Conservation (phyloP, 352 stramenopile genomes). For the Globisporangium megalacanthum region DNA sequence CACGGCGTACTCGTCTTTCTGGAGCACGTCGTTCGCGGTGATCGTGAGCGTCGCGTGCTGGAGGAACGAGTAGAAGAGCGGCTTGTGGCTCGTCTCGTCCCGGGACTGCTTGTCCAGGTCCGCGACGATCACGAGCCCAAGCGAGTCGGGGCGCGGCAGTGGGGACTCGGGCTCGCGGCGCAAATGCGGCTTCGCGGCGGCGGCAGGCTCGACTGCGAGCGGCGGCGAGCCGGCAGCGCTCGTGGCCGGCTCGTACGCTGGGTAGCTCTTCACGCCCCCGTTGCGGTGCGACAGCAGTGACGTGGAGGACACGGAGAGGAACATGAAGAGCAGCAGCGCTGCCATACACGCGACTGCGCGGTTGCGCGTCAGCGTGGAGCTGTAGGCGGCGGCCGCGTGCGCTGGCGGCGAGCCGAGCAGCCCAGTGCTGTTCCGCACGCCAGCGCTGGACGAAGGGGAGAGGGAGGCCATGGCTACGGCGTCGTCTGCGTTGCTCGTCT, state of each 20-base stretch:
- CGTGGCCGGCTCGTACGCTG: slow-evolving; percentile 10
- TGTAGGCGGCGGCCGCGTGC: slow-evolving; percentile 19
- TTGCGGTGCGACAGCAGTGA: slow-evolving; percentile 23
- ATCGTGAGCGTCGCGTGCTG: slow-evolving; percentile 88
- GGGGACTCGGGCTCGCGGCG: slow-evolving; percentile 23
- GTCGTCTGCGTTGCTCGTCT: slow-evolving; percentile 63
- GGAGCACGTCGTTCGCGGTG: slow-evolving; percentile 27
- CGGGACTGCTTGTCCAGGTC: slow-evolving; percentile 95
- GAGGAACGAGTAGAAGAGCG: slow-evolving; percentile 88
- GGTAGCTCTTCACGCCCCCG: slow-evolving; percentile 12
- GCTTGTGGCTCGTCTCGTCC: slow-evolving; percentile 85
- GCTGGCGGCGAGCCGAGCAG: slow-evolving; percentile 23
- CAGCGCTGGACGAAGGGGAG: slow-evolving; percentile 23
- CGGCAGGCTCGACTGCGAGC: slow-evolving; percentile 8
- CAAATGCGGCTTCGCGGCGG: slow-evolving; percentile 16
- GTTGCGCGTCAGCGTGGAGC: slow-evolving; percentile 40
- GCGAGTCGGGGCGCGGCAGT: slow-evolving; percentile 52
- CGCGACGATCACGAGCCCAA: slow-evolving; percentile 91
- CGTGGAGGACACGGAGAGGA: slow-evolving; percentile 56
- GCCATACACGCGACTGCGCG: slow-evolving; percentile 44
- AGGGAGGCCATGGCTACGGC: slow-evolving; percentile 44
- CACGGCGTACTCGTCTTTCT: slow-evolving; percentile 51
- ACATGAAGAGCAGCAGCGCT: slow-evolving; percentile 42
- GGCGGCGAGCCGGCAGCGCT: slow-evolving; percentile 6
- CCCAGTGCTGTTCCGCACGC: slow-evolving; percentile 14